Base-by-base conservation (phyloP, 2,329 filamentous ascomycete genomes). In the Alternaria viburni region DNA sequence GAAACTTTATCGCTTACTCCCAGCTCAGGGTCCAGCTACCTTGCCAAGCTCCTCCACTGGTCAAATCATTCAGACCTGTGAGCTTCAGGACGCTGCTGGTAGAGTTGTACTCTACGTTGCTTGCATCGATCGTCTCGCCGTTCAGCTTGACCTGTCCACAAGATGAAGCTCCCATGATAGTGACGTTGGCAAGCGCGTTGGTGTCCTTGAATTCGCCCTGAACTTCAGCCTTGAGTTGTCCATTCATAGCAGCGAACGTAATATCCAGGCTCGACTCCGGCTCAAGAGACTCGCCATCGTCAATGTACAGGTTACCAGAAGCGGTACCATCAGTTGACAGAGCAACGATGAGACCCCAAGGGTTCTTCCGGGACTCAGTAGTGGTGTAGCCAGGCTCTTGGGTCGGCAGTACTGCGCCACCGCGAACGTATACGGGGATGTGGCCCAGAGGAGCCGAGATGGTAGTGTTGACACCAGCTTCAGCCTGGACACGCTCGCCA, bases 301-400 rank as follows among this genome's bases (percentile, higher is more conserved):
- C 92, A 8, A 93, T 74, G 73, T 94, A 93, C 28, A 94, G 77
- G 17, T 81, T 77, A 0, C 91, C 91, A 2, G 72, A 80, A 0
- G 91, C 91, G 1, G 79, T 76, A 1, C 88, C 88, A 15, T 84
- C 72, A 1, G 74, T 70, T 65, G 86, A 83, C 1, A 91, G 84
- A 3, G 90, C 89, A 1, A 88, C 86, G 10, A 93, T 81, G 44
- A 94, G 68, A 8, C 86, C 86, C 89, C 91, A 94, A 0, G 88
- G 85, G 51, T 87, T 91, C 52, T 84, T 82, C 36, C 91, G 84
- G 19, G 85, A 87, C 36, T 87, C 88, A 0, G 83, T 79, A 0
- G 90, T 93, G 3, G 91, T 93, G 79, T 91, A 81, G 0, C 85
- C 89, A 1, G 90, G 86, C 74, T 91, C 86, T 69, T 93, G 91